Evolutionary conservation across 2,329 filamentous ascomycete species (phyloP), one percentile per base, ranked within the genome.

Genomic region (Cladosporium phlei): DNA sequence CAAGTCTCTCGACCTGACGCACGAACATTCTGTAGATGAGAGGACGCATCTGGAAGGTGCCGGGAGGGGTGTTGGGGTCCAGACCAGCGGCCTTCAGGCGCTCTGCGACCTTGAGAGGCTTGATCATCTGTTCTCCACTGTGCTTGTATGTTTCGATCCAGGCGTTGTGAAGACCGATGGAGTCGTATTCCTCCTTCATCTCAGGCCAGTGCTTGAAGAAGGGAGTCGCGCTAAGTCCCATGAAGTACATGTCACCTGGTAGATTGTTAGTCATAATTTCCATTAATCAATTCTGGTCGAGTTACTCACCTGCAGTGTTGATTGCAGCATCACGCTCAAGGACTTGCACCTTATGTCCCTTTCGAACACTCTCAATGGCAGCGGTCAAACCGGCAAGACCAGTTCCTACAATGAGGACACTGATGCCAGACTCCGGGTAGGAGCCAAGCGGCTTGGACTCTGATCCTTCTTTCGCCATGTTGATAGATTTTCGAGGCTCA

Each of bases 211-310:
- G 73, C 59, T 72, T 74, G 58, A 78, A 70, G 62, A 77, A 77
- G 28, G 67, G 69, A 34, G 73, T 78, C 17, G 75, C 75, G 37
- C 72, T 76, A 17, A 79, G 67, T 8, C 76, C 74, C 72, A 80
- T 79, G 59, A 78, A 78, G 63, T 77, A 78, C 73, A 78, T 79
- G 60, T 80, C 77, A 44, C 76, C 76, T 74, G 28, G n/a, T 4
- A 29, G 17, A 7, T 2, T 29, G 17, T 45, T 16, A 45, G 32
- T 24, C n/a, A 20, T 11, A 2, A 16, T 11, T 5, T 20, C 12
- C 8, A 11, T 21, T 17, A 19, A 9, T 11, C 17, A 4, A 3
- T 25, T 48, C 51, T 20, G 14, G 7, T 58, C 66, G 54, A 58
- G n/a, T n/a, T n/a, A n/a, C n/a, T n/a, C n/a, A 75, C 74, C 75